Evolutionary conservation across 305 asterid species (phyloP).

Genomic region (Galium porrigens): DNA sequence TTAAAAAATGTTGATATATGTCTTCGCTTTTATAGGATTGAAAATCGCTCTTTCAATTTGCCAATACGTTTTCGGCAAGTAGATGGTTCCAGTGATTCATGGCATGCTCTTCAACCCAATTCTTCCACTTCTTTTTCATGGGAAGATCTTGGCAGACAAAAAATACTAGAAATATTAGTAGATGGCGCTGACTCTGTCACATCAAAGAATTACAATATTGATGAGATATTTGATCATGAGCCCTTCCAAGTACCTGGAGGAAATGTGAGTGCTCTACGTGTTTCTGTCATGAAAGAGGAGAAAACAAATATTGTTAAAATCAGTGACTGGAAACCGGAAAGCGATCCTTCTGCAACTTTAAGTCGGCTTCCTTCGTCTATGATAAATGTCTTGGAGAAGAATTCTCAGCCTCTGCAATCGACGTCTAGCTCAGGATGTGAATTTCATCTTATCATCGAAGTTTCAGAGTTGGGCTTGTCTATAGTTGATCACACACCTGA

Average conservation of each 20-base stretch:
- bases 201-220: slow-evolving; percentile 66
- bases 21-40: slow-evolving; percentile 47
- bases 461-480: slow-evolving; percentile 88
- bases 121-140: slow-evolving; percentile 77
- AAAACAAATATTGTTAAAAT: slow-evolving; percentile 71
- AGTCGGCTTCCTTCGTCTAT: slow-evolving; percentile 29
- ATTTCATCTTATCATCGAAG: slow-evolving; percentile 81
- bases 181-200: slow-evolving; percentile 63
- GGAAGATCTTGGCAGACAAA: slow-evolving; percentile 89
- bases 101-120: slow-evolving; percentile 72
- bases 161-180: slow-evolving; percentile 52
- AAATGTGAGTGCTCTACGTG: slow-evolving; percentile 50
- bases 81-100: slow-evolving; percentile 57
- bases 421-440: slow-evolving; percentile 45
- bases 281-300: slow-evolving; percentile 70
- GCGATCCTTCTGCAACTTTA: slow-evolving; percentile 23
- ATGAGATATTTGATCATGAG: slow-evolving; percentile 75
- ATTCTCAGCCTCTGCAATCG: slow-evolving; percentile 39
- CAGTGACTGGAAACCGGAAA: slow-evolving; percentile 85
- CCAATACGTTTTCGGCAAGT: slow-evolving; percentile 80
- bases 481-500: slow-evolving; percentile 96
- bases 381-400: slow-evolving; percentile 33
- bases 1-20: not conserved
- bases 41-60: slow-evolving; percentile 68
- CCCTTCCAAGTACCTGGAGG: slow-evolving; percentile 56